A percentile compares a stretch with the other conserved stretches of the same genome.
Evolutionary conservation across 345 rosid species (phyloP).

Genomic region (Aquilaria malaccensis): DNA sequence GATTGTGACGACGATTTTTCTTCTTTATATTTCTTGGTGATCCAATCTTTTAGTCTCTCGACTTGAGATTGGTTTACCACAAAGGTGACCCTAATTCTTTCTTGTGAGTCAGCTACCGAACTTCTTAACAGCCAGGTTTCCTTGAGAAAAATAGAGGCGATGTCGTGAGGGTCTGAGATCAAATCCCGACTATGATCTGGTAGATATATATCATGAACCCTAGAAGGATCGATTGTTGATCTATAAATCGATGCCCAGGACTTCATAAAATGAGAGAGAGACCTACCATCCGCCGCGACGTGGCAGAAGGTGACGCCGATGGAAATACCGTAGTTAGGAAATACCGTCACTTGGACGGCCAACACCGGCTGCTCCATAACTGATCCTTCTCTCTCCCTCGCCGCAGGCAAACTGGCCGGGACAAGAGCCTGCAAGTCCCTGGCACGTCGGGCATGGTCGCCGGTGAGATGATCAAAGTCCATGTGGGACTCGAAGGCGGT

Average conservation of each 20-base stretch:
- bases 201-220: background rate
- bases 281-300: slow-evolving; percentile 33
- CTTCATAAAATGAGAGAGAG: slow-evolving; percentile 30
- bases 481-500: slow-evolving; percentile 16
- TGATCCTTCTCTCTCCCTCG: no score
- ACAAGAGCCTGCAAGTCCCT: slow-evolving; percentile 10
- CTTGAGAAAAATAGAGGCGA: slow-evolving; percentile 20
- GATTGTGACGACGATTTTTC: background rate
- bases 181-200: slow-evolving; percentile 19
- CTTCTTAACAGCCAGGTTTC: slow-evolving; percentile 5
- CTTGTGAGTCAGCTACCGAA: background rate
- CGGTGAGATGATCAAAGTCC: slow-evolving; percentile 4
- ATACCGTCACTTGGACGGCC: slow-evolving; percentile 23
- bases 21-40: slow-evolving; percentile 8
- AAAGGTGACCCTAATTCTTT: slow-evolving; percentile 19
- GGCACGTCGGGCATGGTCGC: background rate
- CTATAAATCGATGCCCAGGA: slow-evolving; percentile 22
- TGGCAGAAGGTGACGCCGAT: slow-evolving; percentile 28
- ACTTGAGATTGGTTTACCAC: slow-evolving; percentile 17
- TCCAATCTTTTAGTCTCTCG: slow-evolving; percentile 22
- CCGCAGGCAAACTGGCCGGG: slow-evolving; percentile 9
- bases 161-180: slow-evolving; percentile 18
- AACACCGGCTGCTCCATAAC: no score
- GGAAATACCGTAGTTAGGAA: slow-evolving; percentile 19
- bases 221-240: background rate